These are phyloP conservation scores for Wickerhamomyces queroliae DNA, from an alignment of 805 yeast species.

Conservation along the genomic window DNA sequence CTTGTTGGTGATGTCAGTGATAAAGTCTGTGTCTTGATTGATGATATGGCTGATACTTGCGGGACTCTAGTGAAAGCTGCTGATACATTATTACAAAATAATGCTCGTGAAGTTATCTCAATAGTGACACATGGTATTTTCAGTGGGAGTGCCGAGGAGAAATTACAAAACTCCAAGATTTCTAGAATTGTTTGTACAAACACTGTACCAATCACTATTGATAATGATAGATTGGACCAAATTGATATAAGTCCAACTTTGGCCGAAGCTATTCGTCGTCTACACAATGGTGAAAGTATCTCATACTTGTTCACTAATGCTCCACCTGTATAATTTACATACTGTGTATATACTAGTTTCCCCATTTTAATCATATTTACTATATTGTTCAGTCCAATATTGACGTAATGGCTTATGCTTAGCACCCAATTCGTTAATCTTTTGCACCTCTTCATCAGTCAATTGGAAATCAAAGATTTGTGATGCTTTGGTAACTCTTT, in stretches of 20 bases:
- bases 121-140: constrained; percentile 95
- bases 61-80: constrained; percentile 96
- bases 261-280: constrained; percentile 91
- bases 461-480: constrained; percentile 52
- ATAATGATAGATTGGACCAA: constrained; percentile 57
- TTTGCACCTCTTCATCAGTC: constrained; percentile 41
- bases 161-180: constrained; percentile 61
- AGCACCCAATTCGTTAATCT: constrained; percentile 36
- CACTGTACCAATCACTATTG: constrained; percentile 78
- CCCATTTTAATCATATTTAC: constrained; percentile 10
- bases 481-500: constrained; percentile 47
- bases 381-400: constrained; percentile 27
- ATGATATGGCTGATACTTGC: constrained; percentile 98
- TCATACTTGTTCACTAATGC: constrained; percentile 79
- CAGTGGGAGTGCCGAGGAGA: constrained; percentile 76
- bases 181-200: constrained; percentile 84
- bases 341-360: neutral
- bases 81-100: constrained; percentile 71
- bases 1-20: constrained; percentile 89
- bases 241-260: constrained; percentile 82
- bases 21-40: constrained; percentile 80
- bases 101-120: constrained; percentile 84
- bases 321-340: constrained; percentile 23
- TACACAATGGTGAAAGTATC: constrained; percentile 95
- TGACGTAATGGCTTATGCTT: constrained; percentile 26